These are phyloP conservation scores for Excoecaria cochinchinensis DNA, from an alignment of 345 rosid genomes.

Conservation along the genomic window DNA sequence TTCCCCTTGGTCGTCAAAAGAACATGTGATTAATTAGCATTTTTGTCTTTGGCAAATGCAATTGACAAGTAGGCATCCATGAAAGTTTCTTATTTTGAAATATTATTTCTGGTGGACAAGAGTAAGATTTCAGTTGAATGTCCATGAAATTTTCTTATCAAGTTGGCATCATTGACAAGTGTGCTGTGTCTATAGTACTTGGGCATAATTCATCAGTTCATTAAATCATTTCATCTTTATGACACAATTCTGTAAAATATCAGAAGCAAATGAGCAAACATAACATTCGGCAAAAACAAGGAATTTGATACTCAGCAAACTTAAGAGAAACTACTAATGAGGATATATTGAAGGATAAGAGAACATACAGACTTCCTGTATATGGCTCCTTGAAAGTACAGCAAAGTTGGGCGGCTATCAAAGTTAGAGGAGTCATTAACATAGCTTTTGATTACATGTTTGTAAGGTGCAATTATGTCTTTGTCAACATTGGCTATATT, in stretches of 20 bases:
- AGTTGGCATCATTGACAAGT: no score
- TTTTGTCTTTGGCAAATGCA: no score
- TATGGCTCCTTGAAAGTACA: constrained; percentile 94
- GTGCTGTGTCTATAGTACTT: no score
- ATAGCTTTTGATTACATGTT: constrained; percentile 62
- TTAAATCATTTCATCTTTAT: background rate
- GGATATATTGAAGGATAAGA: constrained; percentile 12
- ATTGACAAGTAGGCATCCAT: no score
- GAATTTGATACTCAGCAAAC: background rate
- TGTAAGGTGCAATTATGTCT: constrained; percentile 91
- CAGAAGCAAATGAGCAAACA: background rate
- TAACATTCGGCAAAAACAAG: background rate
- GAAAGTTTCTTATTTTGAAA: no score
- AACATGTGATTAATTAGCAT: no score
- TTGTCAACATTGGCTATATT: constrained; percentile 73
- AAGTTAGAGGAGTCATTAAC: constrained; percentile 61
- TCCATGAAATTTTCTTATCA: no score
- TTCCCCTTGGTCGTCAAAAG: no score
- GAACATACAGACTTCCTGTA: constrained; percentile 82
- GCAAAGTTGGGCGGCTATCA: constrained; percentile 66
- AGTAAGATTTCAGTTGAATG: no score
- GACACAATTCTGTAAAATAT: background rate
- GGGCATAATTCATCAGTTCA: background rate
- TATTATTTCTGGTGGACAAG: no score
- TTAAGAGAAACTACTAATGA: background rate